These are phyloP conservation scores for Blastobotrys raffinosifermentans DNA, from an alignment of 1,139 yeast genomes.

Conservation along the genomic window DNA sequence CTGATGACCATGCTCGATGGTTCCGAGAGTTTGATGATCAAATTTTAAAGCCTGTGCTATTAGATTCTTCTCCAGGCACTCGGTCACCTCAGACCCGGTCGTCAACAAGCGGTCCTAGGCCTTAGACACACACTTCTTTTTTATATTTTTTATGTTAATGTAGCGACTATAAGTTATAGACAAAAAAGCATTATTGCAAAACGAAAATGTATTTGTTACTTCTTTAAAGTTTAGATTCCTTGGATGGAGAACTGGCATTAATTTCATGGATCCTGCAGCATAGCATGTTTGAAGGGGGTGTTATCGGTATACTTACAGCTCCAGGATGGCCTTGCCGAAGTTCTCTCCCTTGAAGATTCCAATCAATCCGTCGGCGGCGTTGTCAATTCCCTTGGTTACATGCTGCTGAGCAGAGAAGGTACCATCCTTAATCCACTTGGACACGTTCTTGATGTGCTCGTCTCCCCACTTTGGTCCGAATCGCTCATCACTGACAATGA, in stretches of 20 bases:
- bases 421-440: neutral
- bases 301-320: too few species aligned
- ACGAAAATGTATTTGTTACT: too few species aligned
- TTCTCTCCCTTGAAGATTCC: slow-evolving; percentile 1
- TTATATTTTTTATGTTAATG: too few species aligned
- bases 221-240: too few species aligned
- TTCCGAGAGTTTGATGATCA: slow-evolving; percentile 90
- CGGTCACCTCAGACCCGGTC: slow-evolving; percentile 13
- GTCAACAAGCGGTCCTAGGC: too few species aligned
- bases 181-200: too few species aligned
- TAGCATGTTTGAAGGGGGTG: too few species aligned
- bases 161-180: too few species aligned
- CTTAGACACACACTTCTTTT: too few species aligned
- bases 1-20: slow-evolving; percentile 85
- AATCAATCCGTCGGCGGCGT: neutral
- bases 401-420: neutral
- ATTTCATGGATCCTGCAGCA: too few species aligned
- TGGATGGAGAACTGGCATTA: too few species aligned
- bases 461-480: neutral
- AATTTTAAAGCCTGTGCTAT: slow-evolving; percentile 89
- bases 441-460: neutral
- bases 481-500: slow-evolving; percentile 16
- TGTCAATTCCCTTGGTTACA: neutral
- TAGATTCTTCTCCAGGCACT: slow-evolving; percentile 44
- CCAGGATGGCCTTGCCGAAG: slow-evolving; percentile 2